phyloP scores from a whole-genome alignment of 108 stramenopile genomes.

The Nannochloropsis gaditana region DNA sequence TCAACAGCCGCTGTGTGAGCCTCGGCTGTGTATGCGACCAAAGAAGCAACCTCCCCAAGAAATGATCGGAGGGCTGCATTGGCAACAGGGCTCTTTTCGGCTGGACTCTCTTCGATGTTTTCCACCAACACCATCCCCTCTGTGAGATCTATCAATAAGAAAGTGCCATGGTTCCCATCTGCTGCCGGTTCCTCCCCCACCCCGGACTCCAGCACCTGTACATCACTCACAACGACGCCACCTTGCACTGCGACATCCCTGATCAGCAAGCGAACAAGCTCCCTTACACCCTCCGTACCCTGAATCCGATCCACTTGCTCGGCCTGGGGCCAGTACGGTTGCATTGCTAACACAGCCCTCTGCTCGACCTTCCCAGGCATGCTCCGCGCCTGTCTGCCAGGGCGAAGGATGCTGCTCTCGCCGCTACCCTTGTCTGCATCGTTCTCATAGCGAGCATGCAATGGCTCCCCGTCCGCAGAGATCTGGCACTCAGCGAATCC shows the following conservation, averaged over 20 bases:
- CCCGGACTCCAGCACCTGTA: neutral
- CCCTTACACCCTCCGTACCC: neutral
- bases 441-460: too few relatives aligned
- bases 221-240: neutral
- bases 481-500: neutral
- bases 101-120: neutral
- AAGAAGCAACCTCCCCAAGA: neutral
- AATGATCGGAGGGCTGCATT: neutral
- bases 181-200: neutral
- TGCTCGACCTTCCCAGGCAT: neutral
- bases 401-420: neutral
- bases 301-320: neutral
- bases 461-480: neutral
- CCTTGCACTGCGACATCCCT: neutral
- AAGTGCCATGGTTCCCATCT: neutral
- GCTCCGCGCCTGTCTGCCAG: neutral
- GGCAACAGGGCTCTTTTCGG: neutral
- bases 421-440: neutral
- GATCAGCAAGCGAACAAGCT: neutral
- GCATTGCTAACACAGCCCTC: neutral
- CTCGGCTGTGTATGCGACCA: neutral
- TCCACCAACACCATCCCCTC: neutral
- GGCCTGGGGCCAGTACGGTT: constrained; percentile 9
- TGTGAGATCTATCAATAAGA: neutral
- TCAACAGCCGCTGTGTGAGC: neutral